Conservation (phyloP, 2,329 filamentous ascomycete genomes). For the Aureobasidium uvarum region DNA sequence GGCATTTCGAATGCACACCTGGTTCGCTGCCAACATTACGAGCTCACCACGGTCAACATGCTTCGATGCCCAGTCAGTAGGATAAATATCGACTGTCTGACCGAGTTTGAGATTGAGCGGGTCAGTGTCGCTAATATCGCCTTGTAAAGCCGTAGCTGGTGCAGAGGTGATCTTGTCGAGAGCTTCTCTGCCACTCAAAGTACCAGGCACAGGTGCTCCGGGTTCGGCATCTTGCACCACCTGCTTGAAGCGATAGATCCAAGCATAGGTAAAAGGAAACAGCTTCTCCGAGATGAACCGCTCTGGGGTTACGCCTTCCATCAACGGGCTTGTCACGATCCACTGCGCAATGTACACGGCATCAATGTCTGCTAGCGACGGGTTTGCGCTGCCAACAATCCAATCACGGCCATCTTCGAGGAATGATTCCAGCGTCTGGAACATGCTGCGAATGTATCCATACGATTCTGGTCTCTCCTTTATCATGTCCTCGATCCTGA, state of each 20-base stretch:
- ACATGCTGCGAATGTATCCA: constrained; percentile 53
- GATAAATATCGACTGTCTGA: constrained; percentile 58
- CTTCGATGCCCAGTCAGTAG: constrained; percentile 59
- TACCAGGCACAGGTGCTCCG: constrained; percentile 43
- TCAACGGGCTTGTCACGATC: neutral
- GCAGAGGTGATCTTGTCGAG: constrained; percentile 48
- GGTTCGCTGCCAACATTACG: constrained; percentile 51
- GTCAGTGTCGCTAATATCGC: constrained; percentile 42
- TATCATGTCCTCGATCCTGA: constrained; percentile 43
- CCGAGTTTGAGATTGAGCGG: constrained; percentile 55
- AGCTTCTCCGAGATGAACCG: constrained; percentile 51
- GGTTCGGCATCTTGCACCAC: constrained; percentile 48
- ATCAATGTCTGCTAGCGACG: constrained; percentile 66
- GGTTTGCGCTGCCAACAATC: constrained; percentile 55
- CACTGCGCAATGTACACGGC: constrained; percentile 19
- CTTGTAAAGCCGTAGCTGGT: constrained; percentile 38
- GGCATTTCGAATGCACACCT: constrained; percentile 55
- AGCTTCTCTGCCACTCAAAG: constrained; percentile 56
- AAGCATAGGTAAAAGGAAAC: constrained; percentile 62
- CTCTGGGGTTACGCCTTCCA: constrained; percentile 48
- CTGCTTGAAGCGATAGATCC: constrained; percentile 62
- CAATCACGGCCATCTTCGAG: constrained; percentile 65
- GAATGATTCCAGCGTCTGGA: constrained; percentile 61
- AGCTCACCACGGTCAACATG: constrained; percentile 59
- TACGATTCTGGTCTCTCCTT: constrained; percentile 56